Evolutionary conservation across 1,284 basidiomycete species (phyloP).

Genomic region (Sporisorium iseilematis-ciliati): DNA sequence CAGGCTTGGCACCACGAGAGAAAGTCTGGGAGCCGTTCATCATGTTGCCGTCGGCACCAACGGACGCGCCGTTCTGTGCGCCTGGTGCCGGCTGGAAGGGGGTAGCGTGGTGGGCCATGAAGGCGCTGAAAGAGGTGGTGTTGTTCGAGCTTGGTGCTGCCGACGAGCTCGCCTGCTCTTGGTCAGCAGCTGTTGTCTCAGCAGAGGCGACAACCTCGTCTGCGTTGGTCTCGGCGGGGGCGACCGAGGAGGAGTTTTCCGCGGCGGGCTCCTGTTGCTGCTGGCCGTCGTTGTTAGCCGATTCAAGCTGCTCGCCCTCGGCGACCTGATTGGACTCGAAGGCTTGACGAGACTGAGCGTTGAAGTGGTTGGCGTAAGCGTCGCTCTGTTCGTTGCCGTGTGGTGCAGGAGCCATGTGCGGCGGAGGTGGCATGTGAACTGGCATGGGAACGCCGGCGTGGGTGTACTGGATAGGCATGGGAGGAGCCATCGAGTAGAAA

Average conservation of each 20-base stretch:
- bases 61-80: constrained; percentile 28
- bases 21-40: constrained; percentile 25
- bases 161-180: constrained; percentile 21
- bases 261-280: constrained; percentile 15
- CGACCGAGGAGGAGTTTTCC: constrained; percentile 6
- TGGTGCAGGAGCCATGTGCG: constrained; percentile 35
- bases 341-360: constrained; percentile 22
- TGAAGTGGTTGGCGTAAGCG: constrained; percentile 34
- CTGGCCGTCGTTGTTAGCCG: constrained; percentile 8
- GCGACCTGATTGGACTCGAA: constrained; percentile 19
- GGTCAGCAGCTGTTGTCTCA: constrained; percentile 8
- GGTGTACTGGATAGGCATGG: constrained; percentile 56
- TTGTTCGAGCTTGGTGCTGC: constrained; percentile 25
- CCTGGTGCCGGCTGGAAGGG: constrained; percentile 60
- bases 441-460: constrained; percentile 56
- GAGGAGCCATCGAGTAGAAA: constrained; percentile 59
- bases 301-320: constrained; percentile 20
- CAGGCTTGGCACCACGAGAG: constrained; percentile 35
- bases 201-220: constrained; percentile 8
- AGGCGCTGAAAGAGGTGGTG: constrained; percentile 62
- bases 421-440: constrained; percentile 55
- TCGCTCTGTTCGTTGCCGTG: constrained; percentile 39
- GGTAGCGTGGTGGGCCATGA: constrained; percentile 62
- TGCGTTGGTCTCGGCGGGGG: constrained; percentile 9
- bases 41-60: constrained; percentile 29